Conservation (phyloP, 2,329 filamentous ascomycete species). For the Fusarium guadeloupense region DNA sequence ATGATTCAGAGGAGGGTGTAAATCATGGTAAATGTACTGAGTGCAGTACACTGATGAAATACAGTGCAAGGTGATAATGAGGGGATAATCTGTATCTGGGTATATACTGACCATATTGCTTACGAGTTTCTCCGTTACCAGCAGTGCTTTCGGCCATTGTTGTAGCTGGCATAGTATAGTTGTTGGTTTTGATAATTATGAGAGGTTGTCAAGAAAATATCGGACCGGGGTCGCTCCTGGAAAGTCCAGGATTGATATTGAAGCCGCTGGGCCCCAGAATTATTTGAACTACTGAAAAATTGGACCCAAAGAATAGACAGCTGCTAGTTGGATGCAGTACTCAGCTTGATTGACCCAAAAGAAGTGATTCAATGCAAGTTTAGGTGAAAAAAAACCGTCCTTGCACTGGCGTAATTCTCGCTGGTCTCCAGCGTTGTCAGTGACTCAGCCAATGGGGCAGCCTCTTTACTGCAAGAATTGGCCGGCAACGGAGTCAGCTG, state of each 20-base stretch:
- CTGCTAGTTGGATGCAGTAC: constrained; percentile 19
- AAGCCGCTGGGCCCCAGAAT: constrained; percentile 7
- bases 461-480: constrained; percentile 10
- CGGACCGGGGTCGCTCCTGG: constrained; percentile 21
- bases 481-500: constrained; percentile 34
- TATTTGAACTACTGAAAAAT: constrained; percentile 17
- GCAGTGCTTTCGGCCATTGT: constrained; percentile 40
- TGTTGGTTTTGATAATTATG: constrained; percentile 6
- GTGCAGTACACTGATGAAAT: background rate
- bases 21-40: background rate
- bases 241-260: constrained; percentile 16
- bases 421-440: constrained; percentile 21
- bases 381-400: constrained; percentile 31
- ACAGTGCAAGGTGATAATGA: background rate
- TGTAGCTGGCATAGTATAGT: constrained; percentile 31
- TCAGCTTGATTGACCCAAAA: constrained; percentile 21
- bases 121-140: constrained; percentile 29
- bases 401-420: constrained; percentile 44
- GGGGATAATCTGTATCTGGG: background rate
- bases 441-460: constrained; percentile 42
- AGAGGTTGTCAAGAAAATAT: constrained; percentile 20
- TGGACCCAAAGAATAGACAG: constrained; percentile 23
- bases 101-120: constrained; percentile 47
- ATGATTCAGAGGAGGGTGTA: background rate
- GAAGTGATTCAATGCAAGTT: constrained; percentile 34